Evolutionary conservation across 2,329 filamentous ascomycete genomes (phyloP).

Genomic region (Diplocarpon mali): DNA sequence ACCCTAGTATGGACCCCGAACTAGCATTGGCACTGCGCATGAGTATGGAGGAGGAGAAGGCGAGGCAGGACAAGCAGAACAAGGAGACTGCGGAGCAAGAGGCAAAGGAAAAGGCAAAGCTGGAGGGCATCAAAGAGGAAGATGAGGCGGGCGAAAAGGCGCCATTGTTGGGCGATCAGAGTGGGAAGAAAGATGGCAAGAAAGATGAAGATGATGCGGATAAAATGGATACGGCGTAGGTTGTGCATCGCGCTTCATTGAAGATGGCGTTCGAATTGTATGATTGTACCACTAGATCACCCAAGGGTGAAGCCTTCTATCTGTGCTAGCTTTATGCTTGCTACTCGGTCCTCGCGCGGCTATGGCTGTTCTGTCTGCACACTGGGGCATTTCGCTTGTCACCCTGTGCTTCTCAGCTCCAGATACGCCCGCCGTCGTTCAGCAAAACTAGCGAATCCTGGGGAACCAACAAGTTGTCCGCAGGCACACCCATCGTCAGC

Average conservation of each 20-base stretch:
- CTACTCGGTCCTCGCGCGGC: too few relatives aligned
- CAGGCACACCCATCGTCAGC: too few relatives aligned
- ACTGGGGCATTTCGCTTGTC: too few relatives aligned
- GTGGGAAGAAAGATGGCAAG: constrained; percentile 41
- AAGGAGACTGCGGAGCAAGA: constrained; percentile 59
- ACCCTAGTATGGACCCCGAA: constrained; percentile 86
- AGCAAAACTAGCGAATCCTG: too few relatives aligned
- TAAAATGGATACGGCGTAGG: constrained; percentile 83
- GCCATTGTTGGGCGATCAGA: constrained; percentile 54
- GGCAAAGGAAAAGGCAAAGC: constrained; percentile 58
- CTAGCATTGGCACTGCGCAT: constrained; percentile 88
- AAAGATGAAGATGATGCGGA: constrained; percentile 51
- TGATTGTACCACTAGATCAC: constrained; percentile 27
- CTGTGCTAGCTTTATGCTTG: background rate
- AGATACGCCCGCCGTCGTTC: too few relatives aligned
- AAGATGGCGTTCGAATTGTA: constrained; percentile 28
- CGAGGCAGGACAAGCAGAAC: constrained; percentile 76
- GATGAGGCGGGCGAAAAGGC: constrained; percentile 46
- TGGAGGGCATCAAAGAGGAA: constrained; percentile 77
- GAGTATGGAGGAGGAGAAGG: constrained; percentile 98
- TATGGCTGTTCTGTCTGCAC: too few relatives aligned
- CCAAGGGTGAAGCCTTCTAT: constrained; percentile 7
- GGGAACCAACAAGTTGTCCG: too few relatives aligned
- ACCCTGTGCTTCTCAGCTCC: too few relatives aligned
- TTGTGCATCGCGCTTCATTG: constrained; percentile 21